phyloP scores from a whole-genome alignment of 345 rosid genomes.

The Gossypium arboreum region DNA sequence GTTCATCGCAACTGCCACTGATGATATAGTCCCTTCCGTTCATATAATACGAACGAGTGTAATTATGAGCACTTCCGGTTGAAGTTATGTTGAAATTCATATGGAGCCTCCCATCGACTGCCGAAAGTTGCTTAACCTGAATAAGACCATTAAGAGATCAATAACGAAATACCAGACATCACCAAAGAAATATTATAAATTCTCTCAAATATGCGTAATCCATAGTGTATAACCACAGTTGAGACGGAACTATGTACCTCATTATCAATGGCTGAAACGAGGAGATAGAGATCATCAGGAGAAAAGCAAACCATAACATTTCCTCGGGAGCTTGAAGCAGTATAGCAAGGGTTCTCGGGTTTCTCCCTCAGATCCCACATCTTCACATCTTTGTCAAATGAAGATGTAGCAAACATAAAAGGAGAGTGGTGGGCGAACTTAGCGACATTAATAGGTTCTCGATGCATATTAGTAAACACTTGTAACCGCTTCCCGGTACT shows the following conservation, averaged over 20 bases:
- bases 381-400: conserved; percentile 47
- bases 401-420: conserved; percentile 46
- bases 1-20: conserved; percentile 56
- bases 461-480: conserved; percentile 40
- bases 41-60: conserved; percentile 53
- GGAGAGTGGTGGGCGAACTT: conserved; percentile 50
- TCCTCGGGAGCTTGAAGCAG: conserved; percentile 47
- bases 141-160: conserved; percentile 9
- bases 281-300: conserved; percentile 44
- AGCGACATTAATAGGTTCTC: conserved; percentile 47
- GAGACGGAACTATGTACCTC: conserved; percentile 31
- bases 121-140: conserved; percentile 45
- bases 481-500: conserved; percentile 32
- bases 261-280: conserved; percentile 50
- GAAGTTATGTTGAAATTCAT: conserved; percentile 40
- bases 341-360: conserved; percentile 38
- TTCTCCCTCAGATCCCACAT: conserved; percentile 56
- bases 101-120: conserved; percentile 48
- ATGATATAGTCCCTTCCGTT: conserved; percentile 55
- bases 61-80: conserved; percentile 47
- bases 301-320: conserved; percentile 60
- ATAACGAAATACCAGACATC: background rate
- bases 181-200: background rate
- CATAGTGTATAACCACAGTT: background rate
- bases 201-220: background rate